Evolutionary conservation across 2,329 filamentous ascomycete species (phyloP).

Genomic region (Eutypella sp.): DNA sequence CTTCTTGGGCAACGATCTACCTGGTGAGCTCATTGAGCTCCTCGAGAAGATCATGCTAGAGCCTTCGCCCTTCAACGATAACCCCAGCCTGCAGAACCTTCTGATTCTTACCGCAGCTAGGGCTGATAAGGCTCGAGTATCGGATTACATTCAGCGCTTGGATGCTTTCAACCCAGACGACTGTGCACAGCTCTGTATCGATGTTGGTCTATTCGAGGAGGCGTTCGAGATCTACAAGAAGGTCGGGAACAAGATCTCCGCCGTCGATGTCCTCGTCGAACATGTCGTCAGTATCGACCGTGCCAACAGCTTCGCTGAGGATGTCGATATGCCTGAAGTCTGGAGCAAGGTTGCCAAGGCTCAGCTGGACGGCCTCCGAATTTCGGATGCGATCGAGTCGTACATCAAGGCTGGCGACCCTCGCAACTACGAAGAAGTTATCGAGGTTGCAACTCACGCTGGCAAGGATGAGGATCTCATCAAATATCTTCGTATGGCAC

Average conservation of each 20-base stretch:
- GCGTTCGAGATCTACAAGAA: constrained; percentile 99
- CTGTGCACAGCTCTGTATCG: constrained; percentile 87
- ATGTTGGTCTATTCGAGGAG: constrained; percentile 92
- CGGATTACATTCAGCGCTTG: constrained; percentile 92
- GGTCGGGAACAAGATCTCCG: constrained; percentile 80
- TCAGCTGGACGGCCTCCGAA: constrained; percentile 89
- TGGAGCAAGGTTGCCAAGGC: constrained; percentile 99
- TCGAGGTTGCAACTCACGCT: constrained; percentile 89
- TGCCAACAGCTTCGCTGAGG: constrained; percentile 91
- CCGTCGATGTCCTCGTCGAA: constrained; percentile 88
- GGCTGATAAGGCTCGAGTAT: constrained; percentile 89
- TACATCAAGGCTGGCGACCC: constrained; percentile 95
- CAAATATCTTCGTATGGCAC: constrained; percentile 94
- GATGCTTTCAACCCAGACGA: constrained; percentile 87
- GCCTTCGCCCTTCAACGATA: constrained; percentile 97
- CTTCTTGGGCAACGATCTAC: constrained; percentile 86
- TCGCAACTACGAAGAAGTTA: constrained; percentile 90
- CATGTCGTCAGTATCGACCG: constrained; percentile 97
- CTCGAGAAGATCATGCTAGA: constrained; percentile 99
- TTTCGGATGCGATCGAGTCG: constrained; percentile 89
- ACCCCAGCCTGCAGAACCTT: constrained; percentile 91
- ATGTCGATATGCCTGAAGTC: constrained; percentile 88
- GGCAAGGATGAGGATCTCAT: constrained; percentile 97
- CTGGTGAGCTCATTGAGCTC: constrained; percentile 90
- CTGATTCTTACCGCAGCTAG: constrained; percentile 95